Base-by-base conservation (phyloP, 352 stramenopile genomes). In the Phytophthora uliginosa region DNA sequence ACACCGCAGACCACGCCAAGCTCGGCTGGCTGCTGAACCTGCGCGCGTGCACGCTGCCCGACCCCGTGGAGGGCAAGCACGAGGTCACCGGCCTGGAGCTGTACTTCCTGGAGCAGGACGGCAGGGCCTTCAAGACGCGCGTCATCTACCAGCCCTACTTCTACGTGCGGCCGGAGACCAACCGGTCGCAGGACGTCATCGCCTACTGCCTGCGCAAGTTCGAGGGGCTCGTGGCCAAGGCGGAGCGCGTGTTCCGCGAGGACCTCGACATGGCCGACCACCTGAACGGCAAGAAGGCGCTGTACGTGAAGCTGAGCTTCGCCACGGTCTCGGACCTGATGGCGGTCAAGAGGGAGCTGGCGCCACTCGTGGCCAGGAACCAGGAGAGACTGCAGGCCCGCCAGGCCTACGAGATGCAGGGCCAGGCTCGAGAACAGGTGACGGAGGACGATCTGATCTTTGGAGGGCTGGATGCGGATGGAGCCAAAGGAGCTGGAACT, bases 111-210 rank as follows among this genome's bases (percentile, higher is more conserved):
- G 86, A 98, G 74, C 92, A 98, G 67, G 92, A 98, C 69, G 94
- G 93, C 20, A 81, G 82, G 42, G 96, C 89, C 9, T 99, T 99
- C 85, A 99, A 99, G 83, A 95, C 95, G 6, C 96, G 91, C 33
- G 83, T 99, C 26, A 82, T 99, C 24, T 97, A 99, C 78, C 80
- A 93, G 74, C 98, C 98, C 4, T 99, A 99, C 76, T 98, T 99
- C 66, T 99, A 99, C 71, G 81, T 99, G 13, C 73, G 85, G 8
- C 77, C 86, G 3, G 83, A 90, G 33, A 58, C 77, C 5, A 88
- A 89, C 56, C 76, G 86, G 2, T 85, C 81, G 24, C 86, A 92
- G 56, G 86, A 94, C n/a, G 88, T 89, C 1, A 84, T 94, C 9
- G 85, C 81, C 28, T 95, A 90, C 77, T 99, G 82, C 59, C 67